Base-by-base conservation (phyloP, 139 green algal species). In the Pseudopediastrum boryanum region DNA sequence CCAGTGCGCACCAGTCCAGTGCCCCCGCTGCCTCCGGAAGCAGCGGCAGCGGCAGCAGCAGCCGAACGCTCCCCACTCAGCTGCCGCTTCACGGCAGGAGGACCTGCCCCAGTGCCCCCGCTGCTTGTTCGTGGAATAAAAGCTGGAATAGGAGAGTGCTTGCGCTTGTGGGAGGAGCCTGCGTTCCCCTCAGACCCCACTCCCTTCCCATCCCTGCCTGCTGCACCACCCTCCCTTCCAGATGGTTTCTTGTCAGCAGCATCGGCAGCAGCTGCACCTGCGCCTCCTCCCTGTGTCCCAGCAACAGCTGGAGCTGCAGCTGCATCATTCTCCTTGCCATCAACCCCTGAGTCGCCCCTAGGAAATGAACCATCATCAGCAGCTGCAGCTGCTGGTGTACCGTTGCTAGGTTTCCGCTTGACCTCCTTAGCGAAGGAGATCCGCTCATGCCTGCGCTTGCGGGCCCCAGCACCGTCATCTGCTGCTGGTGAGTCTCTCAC, bases 141-240 rank as follows among this genome's bases (percentile, higher is more conserved):
- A 27, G 43, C 36, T 21, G 71, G 71, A 19, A 81, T 81, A 13
- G 74, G 74, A 2, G 74, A 62, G 51, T 81, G 74, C 74, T 66
- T 81, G 62, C 74, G 74, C 62, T 74, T 81, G 46, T 38, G n/a
- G 13, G 46, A 12, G 54, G 51, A 38, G 31, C 5, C 50, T 19
- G 48, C 70, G 21, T 31, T 66, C n/a, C 50, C 42, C 21, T 48
- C 46, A 31, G 51, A 42, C 3, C 4, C 33, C 25, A 56, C 16
- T 19, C 27, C 19, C 3, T 69, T 56, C 29, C 27, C 52, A 48
- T 54, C 71, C 35, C 39, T 25, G 10, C 7, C 35, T 29, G 63
- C 38, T 52, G 64, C 25, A 35, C 35, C 33, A 44, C 36, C 67
- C 4, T 36, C 39, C 25, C 65, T 50, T n/a, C 13, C 44, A 54